Evolutionary conservation across 2,329 filamentous ascomycete species (phyloP), one percentile per base, ranked within the genome.

Genomic region (Cordyceps pruinosa): DNA sequence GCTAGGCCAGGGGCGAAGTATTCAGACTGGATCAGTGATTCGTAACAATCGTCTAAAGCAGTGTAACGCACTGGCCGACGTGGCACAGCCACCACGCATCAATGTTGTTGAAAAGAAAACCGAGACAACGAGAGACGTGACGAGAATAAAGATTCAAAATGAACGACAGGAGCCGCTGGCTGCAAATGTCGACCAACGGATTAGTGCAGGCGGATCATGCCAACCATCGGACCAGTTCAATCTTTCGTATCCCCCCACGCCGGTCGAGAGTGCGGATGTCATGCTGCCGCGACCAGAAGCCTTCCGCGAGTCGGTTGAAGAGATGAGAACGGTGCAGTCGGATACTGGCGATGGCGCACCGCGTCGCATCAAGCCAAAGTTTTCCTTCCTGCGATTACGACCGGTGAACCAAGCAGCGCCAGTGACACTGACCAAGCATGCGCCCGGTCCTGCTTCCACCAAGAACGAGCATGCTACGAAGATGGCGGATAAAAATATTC

Each of bases 201-300:
- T 41, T 3, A 55, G 51, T 39, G n/a, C 15, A 28, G 41, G 34
- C 19, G 53, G 25, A 35, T 66, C 64, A 2, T 59, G 61, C 7
- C 62, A 62, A 37, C 49, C 62, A 23, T 70, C 70, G 13, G 68
- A 72, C 26, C 70, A 70, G 41, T 72, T 72, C 54, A 69, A 70
- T 44, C 68, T 73, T 53, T 57, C 65, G 13, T 70, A 69, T 56
- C 69, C 69, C 7, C 63, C 64, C 4, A 65, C 66, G 2, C 57
- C 60, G 5, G 59, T 44, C 5, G 58, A 62, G 41, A 60, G 41
- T 47, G 58, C 50, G 9, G 58, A 19, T 45, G 51, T 13, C 58
- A 59, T 25, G 58, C 55, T 39, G 49, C 54, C 21, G 60, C 60
- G 15, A 58, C 48, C 7, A 53, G 51, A 21, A 58, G 57, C 42